Conservation (phyloP, 176 grass and related monocot genomes). For the Zoysia pacifica region DNA sequence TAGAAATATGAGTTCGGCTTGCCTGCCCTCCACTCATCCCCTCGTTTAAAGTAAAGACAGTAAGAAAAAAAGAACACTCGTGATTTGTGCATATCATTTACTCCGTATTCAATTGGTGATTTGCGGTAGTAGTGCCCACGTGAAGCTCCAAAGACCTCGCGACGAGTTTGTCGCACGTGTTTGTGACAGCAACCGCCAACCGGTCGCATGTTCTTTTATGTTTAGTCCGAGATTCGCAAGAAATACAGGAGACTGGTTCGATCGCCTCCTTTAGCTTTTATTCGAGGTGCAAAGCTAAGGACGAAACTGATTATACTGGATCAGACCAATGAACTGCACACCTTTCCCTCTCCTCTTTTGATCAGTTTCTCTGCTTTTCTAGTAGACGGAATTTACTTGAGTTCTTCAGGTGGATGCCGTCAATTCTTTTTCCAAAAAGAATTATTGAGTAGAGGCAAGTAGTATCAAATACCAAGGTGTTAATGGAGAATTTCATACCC, state of each 20-base stretch:
- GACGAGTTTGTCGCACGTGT: too few relatives aligned
- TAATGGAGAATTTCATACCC: background rate
- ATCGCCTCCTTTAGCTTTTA: slow-evolving; percentile 31
- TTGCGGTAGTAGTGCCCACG: too few relatives aligned
- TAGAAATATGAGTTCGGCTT: too few relatives aligned
- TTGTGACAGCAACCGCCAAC: background rate
- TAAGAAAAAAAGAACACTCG: too few relatives aligned
- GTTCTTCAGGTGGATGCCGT: background rate
- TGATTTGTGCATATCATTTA: too few relatives aligned
- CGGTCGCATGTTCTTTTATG: background rate
- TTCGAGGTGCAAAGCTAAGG: slow-evolving; percentile 38
- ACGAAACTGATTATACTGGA: slow-evolving; percentile 38
- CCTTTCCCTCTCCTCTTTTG: background rate
- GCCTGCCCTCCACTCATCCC: too few relatives aligned
- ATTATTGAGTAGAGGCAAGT: background rate
- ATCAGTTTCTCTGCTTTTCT: background rate
- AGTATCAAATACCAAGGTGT: slow-evolving; percentile 5
- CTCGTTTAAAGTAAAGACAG: too few relatives aligned
- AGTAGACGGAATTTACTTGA: background rate
- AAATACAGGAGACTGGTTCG: background rate
- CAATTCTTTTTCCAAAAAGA: background rate
- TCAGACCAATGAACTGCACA: slow-evolving; percentile 15
- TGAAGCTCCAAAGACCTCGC: too few relatives aligned
- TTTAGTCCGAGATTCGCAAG: background rate
- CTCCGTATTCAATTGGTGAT: too few relatives aligned